Conservation (phyloP, 2,329 filamentous ascomycete species). For the Claviceps sp. region DNA sequence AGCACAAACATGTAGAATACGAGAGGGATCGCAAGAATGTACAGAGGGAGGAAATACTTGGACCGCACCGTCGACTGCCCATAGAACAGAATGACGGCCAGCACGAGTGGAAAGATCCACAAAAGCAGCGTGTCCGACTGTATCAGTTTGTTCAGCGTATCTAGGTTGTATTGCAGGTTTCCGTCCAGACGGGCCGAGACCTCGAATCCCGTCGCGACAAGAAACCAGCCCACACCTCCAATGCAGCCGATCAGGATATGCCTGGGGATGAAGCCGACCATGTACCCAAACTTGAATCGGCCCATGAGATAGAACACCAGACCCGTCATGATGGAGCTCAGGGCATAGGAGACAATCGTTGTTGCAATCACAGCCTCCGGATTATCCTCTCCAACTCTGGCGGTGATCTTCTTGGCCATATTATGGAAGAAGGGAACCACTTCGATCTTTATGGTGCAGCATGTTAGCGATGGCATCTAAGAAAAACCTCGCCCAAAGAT, state of each 20-base stretch:
- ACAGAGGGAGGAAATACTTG: conserved; percentile 75
- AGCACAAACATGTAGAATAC: conserved; percentile 69
- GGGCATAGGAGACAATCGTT: conserved; percentile 79
- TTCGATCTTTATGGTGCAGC: conserved; percentile 54
- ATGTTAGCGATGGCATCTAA: background rate
- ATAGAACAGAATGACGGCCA: conserved; percentile 65
- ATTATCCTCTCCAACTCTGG: conserved; percentile 63
- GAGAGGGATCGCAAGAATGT: conserved; percentile 66
- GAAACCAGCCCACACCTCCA: conserved; percentile 90
- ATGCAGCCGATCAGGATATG: conserved; percentile 97
- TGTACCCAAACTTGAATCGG: conserved; percentile 70
- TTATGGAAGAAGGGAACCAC: conserved; percentile 98
- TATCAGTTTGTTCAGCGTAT: conserved; percentile 63
- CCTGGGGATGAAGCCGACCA: conserved; percentile 92
- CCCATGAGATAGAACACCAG: conserved; percentile 87
- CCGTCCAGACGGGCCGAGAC: conserved; percentile 83
- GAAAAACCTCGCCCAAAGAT: too few species aligned
- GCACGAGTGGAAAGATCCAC: conserved; percentile 66
- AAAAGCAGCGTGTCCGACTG: conserved; percentile 61
- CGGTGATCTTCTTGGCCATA: conserved; percentile 84
- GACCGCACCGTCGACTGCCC: conserved; percentile 64
- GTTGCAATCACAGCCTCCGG: conserved; percentile 83
- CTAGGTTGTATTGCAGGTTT: conserved; percentile 66
- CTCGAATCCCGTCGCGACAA: conserved; percentile 82
- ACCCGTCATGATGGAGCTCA: conserved; percentile 85